Evolutionary conservation across 1,139 yeast species (phyloP).

Genomic region (Eremothecium coryli): DNA sequence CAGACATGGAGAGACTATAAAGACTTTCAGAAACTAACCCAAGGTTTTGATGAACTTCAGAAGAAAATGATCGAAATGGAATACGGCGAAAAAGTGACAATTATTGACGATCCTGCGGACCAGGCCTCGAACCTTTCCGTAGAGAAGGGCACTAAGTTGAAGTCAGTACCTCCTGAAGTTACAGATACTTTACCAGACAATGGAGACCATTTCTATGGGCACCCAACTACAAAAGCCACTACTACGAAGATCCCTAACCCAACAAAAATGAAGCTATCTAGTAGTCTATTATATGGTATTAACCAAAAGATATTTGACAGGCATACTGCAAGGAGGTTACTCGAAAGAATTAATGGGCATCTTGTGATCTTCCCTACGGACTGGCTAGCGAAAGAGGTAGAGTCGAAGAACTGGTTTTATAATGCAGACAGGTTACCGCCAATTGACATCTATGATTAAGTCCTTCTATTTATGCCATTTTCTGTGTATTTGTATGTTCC

Average conservation of each 20-base stretch:
- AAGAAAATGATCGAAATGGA: conserved; percentile 30
- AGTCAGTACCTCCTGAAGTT: conserved; percentile 10
- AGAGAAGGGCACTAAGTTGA: conserved; percentile 12
- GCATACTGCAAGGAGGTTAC: conserved; percentile 64
- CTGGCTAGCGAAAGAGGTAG: conserved; percentile 82
- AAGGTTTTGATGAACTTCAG: conserved; percentile 50
- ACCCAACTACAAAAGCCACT: conserved; percentile 1
- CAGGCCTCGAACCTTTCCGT: conserved; percentile 10
- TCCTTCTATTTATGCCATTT: not conserved
- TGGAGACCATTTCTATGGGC: conserved; percentile 4
- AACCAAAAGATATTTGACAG: conserved; percentile 55
- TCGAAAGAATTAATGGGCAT: conserved; percentile 77
- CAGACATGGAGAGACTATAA: conserved; percentile 85
- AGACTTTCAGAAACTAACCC: conserved; percentile 47
- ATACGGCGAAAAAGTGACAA: conserved; percentile 7
- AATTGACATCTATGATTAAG: conserved; percentile 77
- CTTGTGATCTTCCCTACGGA: conserved; percentile 83
- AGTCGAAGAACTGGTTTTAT: conserved; percentile 90
- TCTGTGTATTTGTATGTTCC: no score
- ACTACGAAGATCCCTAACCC: conserved; percentile 10
- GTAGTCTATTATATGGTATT: conserved; percentile 25
- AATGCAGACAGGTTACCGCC: conserved; percentile 93
- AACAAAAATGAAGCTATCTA: conserved; percentile 24
- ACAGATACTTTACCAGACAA: conserved; percentile 6
- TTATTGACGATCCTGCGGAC: conserved; percentile 10